These are phyloP conservation scores for Ambispora gerdemannii DNA, from an alignment of 192 early-diverging fungal genomes.

Conservation along the genomic window DNA sequence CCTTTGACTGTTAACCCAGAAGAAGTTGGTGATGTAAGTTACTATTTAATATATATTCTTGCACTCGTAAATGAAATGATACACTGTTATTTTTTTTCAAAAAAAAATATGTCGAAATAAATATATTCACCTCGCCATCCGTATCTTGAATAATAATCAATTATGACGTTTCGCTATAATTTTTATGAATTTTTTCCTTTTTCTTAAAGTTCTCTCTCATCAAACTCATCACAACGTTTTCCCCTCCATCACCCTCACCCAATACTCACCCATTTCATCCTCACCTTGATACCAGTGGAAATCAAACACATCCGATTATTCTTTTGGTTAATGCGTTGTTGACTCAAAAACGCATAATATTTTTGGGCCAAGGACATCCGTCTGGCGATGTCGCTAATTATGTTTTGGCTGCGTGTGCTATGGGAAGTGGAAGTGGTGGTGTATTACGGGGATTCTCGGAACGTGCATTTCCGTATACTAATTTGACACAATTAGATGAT, in stretches of 20 bases:
- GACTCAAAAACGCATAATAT: conserved; percentile 90
- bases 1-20: conserved; percentile 82
- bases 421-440: conserved; percentile 87
- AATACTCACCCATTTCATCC: conserved; percentile 69
- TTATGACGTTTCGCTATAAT: too few relatives aligned
- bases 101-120: too few relatives aligned
- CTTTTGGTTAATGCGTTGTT: conserved; percentile 85
- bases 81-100: too few relatives aligned
- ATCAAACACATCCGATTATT: conserved; percentile 81
- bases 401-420: conserved; percentile 83
- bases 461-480: conserved; percentile 89
- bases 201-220: conserved; percentile 71
- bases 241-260: conserved; percentile 44
- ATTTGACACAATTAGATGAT: conserved; percentile 80
- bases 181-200: neutral
- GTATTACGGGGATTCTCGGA: conserved; percentile 82
- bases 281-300: conserved; percentile 83
- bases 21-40: conserved; percentile 86
- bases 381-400: conserved; percentile 91
- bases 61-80: too few relatives aligned
- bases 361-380: conserved; percentile 86
- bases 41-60: conserved; percentile 16
- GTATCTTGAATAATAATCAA: too few relatives aligned
- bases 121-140: too few relatives aligned
- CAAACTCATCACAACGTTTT: conserved; percentile 76